A percentile compares a stretch with the other conserved stretches of the same genome.
Evolutionary conservation across 2,329 filamentous ascomycete genomes (phyloP).

Genomic region (Ceratocystis lukuohia): DNA sequence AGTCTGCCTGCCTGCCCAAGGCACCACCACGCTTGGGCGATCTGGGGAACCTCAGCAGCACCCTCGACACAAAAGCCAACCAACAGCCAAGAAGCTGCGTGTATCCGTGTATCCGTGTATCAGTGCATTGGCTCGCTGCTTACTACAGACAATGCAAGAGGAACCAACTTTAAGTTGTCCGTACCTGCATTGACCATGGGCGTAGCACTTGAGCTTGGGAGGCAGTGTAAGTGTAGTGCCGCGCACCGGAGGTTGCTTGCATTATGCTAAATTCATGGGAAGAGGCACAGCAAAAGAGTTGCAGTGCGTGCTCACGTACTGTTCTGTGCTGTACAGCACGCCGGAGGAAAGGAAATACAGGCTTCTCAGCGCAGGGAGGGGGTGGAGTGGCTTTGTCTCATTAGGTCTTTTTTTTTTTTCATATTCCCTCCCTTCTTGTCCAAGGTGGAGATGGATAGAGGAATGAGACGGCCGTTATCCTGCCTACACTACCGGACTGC

Average conservation of each 20-base stretch:
- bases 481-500: background rate
- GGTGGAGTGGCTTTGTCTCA: background rate
- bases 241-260: background rate
- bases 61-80: no score
- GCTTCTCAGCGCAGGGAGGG: background rate
- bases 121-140: background rate
- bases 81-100: background rate
- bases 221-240: constrained; percentile 1
- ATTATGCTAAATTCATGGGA: constrained; percentile 1
- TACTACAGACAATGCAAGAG: background rate
- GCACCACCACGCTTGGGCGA: background rate
- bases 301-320: background rate
- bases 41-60: background rate
- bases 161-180: constrained; percentile 4
- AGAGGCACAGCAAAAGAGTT: constrained; percentile 2
- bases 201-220: background rate
- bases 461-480: background rate
- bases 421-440: background rate
- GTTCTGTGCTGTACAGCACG: background rate
- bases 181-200: constrained; percentile 2
- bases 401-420: background rate
- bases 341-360: no score
- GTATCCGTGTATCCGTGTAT: background rate
- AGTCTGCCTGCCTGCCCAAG: background rate
- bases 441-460: background rate